Base-by-base conservation (phyloP, 345 rosid genomes). In the Salix brachista region DNA sequence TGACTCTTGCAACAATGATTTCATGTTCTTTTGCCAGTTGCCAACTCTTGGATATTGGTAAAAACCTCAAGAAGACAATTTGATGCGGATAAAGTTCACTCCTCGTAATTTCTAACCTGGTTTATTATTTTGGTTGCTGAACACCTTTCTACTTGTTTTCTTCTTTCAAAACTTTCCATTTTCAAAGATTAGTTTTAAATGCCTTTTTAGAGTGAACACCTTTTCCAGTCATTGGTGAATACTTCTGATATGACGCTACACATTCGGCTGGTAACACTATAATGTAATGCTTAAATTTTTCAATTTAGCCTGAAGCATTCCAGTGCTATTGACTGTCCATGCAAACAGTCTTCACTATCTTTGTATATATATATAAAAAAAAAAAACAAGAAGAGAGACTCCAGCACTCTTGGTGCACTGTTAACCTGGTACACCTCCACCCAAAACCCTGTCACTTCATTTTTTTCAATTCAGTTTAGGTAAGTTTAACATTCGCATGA, bases 171-270 rank as follows among this genome's bases (percentile, higher is more conserved):
- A 30, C 8, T 39, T 65, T 30, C 44, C 17, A 11, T 46, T 72
- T 50, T 21, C 60, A 69, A 21, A 71, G 71, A 70, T 69, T 41
- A 54, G 44, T 58, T 56, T n/a, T n/a, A n/a, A 58, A 58, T n/a
- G 11, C 42, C 30, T 73, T 56, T 85, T 67, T 81, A 96, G 99
- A 89, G 97, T 90, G 88, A 93, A 84, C 97, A 92, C 75, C 92
- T 93, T 85, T 93, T 96, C 85, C 97, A 91, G 79, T 96, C 98
- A 50, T 83, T 93, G 83, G 97, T 91, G 84, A 91, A 93, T 81
- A 92, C 97, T 73, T 88, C 97, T 69, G 96, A 98, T 56, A 91
- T 96, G 97, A 96, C 99, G 25, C 97, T 92, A 81, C 99, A 93
- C 83, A 92, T 96, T 13, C 89, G 93, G 54, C 95, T 92, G 94